Conservation (phyloP, 768 basidiomycete species). For the Agrocybe pediades region DNA sequence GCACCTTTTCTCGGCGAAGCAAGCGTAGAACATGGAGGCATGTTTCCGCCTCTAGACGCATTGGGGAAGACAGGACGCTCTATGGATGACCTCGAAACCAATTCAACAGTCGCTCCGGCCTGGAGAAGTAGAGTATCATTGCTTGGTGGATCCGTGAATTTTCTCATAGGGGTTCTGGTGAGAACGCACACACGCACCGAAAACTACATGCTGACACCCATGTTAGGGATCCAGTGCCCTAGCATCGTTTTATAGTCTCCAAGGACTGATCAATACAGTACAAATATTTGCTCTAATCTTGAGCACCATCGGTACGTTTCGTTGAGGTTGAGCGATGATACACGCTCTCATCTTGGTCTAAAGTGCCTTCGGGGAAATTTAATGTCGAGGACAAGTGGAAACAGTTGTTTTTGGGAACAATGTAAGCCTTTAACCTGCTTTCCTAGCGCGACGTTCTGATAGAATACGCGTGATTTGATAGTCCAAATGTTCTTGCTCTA, state of each 20-base stretch:
- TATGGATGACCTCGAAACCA: conserved; percentile 63
- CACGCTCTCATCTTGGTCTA: neutral
- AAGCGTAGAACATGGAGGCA: conserved; percentile 24
- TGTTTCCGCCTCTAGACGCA: conserved; percentile 68
- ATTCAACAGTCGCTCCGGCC: conserved; percentile 43
- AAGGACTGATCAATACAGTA: conserved; percentile 67
- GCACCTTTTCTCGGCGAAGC: conserved; percentile 41
- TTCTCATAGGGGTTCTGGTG: conserved; percentile 60
- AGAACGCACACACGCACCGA: conserved; percentile 15
- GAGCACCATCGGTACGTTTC: conserved; percentile 57
- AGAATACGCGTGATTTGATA: no score
- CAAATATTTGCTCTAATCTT: conserved; percentile 74
- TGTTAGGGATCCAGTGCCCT: conserved; percentile 68
- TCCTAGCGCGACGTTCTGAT: no score
- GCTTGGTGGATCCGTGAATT: conserved; percentile 45
- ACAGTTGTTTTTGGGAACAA: conserved; percentile 63
- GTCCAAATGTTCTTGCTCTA: conserved; percentile 74
- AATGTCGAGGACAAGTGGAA: conserved; percentile 53
- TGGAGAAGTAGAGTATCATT: conserved; percentile 61
- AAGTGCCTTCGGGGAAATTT: conserved; percentile 40
- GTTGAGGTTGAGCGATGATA: neutral
- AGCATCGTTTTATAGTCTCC: conserved; percentile 69
- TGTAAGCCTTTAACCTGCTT: conserved; percentile 42
- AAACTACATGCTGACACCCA: conserved; percentile 1
- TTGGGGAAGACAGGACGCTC: conserved; percentile 48